phyloP scores from a whole-genome alignment of 176 grass and related monocot species.

The Triticum urartu region DNA sequence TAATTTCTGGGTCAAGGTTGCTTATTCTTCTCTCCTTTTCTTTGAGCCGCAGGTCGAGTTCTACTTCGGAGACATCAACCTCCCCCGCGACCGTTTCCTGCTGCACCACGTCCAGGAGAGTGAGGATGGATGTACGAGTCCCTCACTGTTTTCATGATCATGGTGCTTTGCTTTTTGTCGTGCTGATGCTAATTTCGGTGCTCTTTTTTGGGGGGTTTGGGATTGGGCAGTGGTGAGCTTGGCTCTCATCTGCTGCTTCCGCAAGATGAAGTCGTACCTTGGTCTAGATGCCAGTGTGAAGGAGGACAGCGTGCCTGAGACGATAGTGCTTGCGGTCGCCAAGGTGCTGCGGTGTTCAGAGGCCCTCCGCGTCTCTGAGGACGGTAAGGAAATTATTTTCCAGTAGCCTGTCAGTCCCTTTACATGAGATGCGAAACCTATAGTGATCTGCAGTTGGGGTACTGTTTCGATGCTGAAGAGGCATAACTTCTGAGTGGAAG shows the following conservation, averaged over 20 bases:
- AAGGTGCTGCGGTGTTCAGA: conserved; percentile 62
- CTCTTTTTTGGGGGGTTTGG: not conserved
- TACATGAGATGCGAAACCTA: not conserved
- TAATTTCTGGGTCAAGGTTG: not conserved
- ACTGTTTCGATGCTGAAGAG: not conserved
- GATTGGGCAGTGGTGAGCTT: conserved; percentile 76
- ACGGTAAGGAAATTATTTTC: conserved; percentile 40
- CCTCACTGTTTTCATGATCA: not conserved
- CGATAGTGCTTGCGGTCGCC: conserved; percentile 52
- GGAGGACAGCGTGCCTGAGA: conserved; percentile 55
- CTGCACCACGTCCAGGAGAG: conserved; percentile 59
- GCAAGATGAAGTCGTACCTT: conserved; percentile 69
- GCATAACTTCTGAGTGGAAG: not conserved
- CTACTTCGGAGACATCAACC: conserved; percentile 95
- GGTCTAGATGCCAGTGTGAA: conserved; percentile 51
- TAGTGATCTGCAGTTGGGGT: not conserved
- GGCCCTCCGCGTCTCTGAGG: conserved; percentile 63
- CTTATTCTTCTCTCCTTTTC: not conserved
- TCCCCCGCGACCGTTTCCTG: conserved; percentile 76
- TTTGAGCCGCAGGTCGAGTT: conserved; percentile 66
- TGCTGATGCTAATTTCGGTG: conserved; percentile 1
- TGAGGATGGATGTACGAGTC: conserved; percentile 71
- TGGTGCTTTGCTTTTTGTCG: not conserved
- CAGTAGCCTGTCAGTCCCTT: too few species aligned
- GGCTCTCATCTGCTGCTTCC: conserved; percentile 84